phyloP scores from a whole-genome alignment of 371 early-diverging fungal species.

The Mortierella sp. region DNA sequence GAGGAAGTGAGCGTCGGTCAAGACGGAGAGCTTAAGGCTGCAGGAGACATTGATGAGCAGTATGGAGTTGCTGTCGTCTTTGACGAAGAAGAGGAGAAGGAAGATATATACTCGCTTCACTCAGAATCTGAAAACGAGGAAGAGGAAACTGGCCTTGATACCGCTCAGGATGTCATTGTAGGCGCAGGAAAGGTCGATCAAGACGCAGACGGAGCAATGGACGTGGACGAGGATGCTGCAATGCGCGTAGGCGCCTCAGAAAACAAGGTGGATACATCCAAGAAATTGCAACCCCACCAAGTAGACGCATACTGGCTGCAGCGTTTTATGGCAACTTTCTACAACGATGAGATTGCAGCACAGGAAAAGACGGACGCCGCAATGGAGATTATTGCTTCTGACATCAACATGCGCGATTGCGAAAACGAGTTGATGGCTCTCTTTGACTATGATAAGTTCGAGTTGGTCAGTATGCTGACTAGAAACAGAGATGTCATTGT shows the following conservation, averaged over 20 bases:
- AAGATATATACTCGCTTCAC: constrained; percentile 67
- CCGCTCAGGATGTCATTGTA: constrained; percentile 55
- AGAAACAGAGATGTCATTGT: constrained; percentile 89
- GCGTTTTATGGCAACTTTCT: constrained; percentile 82
- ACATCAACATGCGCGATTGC: constrained; percentile 80
- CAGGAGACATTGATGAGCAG: constrained; percentile 76
- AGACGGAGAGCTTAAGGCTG: constrained; percentile 53
- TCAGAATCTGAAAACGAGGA: constrained; percentile 65
- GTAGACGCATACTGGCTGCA: constrained; percentile 99
- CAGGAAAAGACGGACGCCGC: constrained; percentile 87
- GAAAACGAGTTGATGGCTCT: constrained; percentile 95
- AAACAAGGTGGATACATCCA: constrained; percentile 52
- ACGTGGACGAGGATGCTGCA: constrained; percentile 56
- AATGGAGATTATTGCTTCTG: constrained; percentile 78
- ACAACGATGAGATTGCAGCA: constrained; percentile 86
- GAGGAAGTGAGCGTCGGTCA: constrained; percentile 55
- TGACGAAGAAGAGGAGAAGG: constrained; percentile 78
- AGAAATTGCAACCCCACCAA: constrained; percentile 75
- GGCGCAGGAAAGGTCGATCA: constrained; percentile 61
- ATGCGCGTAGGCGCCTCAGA: constrained; percentile 59
- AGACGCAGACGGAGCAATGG: constrained; percentile 53
- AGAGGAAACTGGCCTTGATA: constrained; percentile 55
- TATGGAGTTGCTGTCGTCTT: constrained; percentile 84
- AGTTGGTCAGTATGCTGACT: constrained; percentile 88
- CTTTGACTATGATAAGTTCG: constrained; percentile 95